Evolutionary conservation across 2,329 filamentous ascomycete genomes (phyloP).

Genomic region (Thelonectria blattea): DNA sequence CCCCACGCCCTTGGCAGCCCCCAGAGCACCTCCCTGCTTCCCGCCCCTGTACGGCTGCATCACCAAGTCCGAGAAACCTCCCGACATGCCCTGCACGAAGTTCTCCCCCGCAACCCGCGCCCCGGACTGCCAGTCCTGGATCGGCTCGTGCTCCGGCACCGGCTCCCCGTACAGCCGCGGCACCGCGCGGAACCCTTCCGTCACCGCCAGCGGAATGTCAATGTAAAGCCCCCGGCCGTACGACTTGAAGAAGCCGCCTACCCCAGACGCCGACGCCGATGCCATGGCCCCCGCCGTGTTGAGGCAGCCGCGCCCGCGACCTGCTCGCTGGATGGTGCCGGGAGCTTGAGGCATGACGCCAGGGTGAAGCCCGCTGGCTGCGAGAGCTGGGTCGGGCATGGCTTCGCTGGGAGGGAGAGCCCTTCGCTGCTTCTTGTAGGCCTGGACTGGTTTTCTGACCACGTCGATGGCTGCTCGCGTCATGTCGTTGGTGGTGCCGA

Average conservation of each 20-base stretch:
- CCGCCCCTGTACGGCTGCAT: conserved; percentile 23
- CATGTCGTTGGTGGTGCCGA: conserved; percentile 18
- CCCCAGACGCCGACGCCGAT: conserved; percentile 18
- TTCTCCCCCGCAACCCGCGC: conserved; percentile 18
- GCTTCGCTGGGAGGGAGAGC: background rate
- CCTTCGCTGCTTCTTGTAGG: conserved; percentile 19
- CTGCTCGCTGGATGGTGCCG: background rate
- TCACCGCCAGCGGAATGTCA: conserved; percentile 25
- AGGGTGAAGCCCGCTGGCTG: background rate
- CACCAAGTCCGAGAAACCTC: conserved; percentile 20
- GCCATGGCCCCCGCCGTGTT: conserved; percentile 19
- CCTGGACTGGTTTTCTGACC: conserved; percentile 20
- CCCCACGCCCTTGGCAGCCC: conserved; percentile 18
- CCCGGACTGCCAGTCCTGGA: conserved; percentile 24
- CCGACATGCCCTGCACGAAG: conserved; percentile 21
- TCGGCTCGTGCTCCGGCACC: conserved; percentile 21
- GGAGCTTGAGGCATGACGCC: background rate
- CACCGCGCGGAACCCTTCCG: conserved; percentile 28
- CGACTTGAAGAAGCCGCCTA: conserved; percentile 27
- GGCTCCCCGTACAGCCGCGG: conserved; percentile 22
- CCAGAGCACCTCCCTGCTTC: conserved; percentile 17
- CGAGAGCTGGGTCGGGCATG: background rate
- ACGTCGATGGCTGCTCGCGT: background rate
- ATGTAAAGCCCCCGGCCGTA: conserved; percentile 21
- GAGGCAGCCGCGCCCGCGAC: background rate